phyloP scores from a whole-genome alignment of 805 yeast genomes.

The Spathaspora passalidarum region DNA sequence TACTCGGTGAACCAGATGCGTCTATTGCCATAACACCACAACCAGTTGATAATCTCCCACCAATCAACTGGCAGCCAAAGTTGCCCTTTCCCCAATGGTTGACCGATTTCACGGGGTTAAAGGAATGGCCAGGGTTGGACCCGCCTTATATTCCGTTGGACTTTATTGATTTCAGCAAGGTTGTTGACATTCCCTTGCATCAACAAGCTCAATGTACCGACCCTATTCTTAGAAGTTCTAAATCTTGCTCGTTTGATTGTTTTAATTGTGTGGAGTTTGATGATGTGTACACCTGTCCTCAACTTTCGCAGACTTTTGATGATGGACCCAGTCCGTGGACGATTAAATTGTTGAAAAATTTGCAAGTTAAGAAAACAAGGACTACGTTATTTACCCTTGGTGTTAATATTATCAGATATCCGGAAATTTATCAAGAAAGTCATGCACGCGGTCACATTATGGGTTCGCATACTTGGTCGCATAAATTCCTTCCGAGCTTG shows the following conservation, averaged over 20 bases:
- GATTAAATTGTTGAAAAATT: slow-evolving; percentile 49
- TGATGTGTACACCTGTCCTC: slow-evolving; percentile 74
- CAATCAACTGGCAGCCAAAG: slow-evolving; percentile 6
- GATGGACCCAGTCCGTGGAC: slow-evolving; percentile 90
- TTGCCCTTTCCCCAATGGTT: slow-evolving; percentile 80
- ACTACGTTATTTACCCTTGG: slow-evolving; percentile 88
- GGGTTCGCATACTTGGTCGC: slow-evolving; percentile 93
- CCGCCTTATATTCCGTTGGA: slow-evolving; percentile 88
- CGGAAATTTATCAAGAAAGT: slow-evolving; percentile 63
- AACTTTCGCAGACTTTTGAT: slow-evolving; percentile 84
- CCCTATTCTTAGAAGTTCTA: slow-evolving; percentile 1
- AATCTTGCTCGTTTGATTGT: slow-evolving; percentile 83
- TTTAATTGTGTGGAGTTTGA: slow-evolving; percentile 70
- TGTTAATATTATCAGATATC: slow-evolving; percentile 70
- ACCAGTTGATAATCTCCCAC: background rate
- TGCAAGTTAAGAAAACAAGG: slow-evolving; percentile 36
- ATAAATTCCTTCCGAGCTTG: slow-evolving; percentile 74
- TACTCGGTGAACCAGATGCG: background rate
- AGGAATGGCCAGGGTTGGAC: slow-evolving; percentile 78
- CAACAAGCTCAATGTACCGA: slow-evolving; percentile 57
- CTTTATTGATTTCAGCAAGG: slow-evolving; percentile 53
- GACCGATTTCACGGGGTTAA: slow-evolving; percentile 65
- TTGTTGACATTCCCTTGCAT: slow-evolving; percentile 43
- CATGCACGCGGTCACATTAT: slow-evolving; percentile 67
- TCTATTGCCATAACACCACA: background rate